phyloP scores from a whole-genome alignment of 2,329 filamentous ascomycete genomes.

The Dactylella cylindrospora region DNA sequence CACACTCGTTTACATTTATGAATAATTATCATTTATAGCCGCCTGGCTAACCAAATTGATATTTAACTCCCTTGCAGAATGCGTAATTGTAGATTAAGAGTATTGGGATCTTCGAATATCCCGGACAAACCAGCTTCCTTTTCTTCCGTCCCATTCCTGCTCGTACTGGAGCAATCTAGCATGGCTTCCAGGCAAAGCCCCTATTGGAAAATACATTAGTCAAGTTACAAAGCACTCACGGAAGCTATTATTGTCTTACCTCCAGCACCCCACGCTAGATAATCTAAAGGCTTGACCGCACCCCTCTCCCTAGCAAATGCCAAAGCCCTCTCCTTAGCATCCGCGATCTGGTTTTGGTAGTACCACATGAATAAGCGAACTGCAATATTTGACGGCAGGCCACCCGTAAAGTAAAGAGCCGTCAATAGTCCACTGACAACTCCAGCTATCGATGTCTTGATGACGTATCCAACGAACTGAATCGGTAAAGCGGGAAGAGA shows the following conservation, averaged over 20 bases:
- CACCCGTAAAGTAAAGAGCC: conserved; percentile 34
- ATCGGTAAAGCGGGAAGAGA: conserved; percentile 34
- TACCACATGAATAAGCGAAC: conserved; percentile 43
- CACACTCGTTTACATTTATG: no score
- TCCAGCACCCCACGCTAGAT: conserved; percentile 40
- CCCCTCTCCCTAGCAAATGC: conserved; percentile 35
- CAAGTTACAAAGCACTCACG: neutral
- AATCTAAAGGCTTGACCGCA: conserved; percentile 38
- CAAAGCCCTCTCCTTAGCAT: conserved; percentile 38
- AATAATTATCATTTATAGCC: no score
- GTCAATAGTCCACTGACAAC: conserved; percentile 32
- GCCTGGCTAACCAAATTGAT: no score
- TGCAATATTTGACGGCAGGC: conserved; percentile 29
- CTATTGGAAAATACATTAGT: conserved; percentile 10
- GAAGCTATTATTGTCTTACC: conserved; percentile 11
- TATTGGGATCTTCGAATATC: conserved; percentile 31
- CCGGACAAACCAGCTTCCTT: conserved; percentile 38
- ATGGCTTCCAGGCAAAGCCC: conserved; percentile 38
- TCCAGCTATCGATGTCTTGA: conserved; percentile 34
- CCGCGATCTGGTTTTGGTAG: conserved; percentile 30
- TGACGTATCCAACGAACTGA: conserved; percentile 33
- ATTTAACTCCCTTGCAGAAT: no score
- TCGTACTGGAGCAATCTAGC: conserved; percentile 30
- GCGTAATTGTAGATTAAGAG: no score
- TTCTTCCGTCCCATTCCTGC: conserved; percentile 39